Conservation (phyloP, 208 protist genomes). For the Vickermania ingenoplastis region DNA sequence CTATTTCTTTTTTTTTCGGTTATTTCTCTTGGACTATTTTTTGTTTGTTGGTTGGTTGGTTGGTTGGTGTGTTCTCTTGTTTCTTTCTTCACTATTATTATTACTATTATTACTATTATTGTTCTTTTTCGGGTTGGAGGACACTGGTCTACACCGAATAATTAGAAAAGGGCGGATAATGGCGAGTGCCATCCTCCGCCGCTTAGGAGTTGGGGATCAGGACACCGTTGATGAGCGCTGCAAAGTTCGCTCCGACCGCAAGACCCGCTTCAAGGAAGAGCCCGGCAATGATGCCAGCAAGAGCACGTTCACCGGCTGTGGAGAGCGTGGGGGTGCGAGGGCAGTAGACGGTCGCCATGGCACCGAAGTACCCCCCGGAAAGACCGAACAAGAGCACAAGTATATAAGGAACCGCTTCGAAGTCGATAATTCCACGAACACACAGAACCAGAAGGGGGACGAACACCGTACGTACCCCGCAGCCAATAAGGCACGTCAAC, state of each 20-base stretch:
- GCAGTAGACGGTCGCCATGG: slow-evolving; percentile 67
- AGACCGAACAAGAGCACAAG: slow-evolving; percentile 38
- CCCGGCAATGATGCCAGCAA: slow-evolving; percentile 49
- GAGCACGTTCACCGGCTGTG: slow-evolving; percentile 42
- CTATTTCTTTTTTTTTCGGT: too few species aligned
- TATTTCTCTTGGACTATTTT: too few species aligned
- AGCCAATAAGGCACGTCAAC: slow-evolving; percentile 21
- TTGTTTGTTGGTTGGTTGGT: too few species aligned
- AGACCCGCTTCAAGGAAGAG: slow-evolving; percentile 49
- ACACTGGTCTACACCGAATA: too few species aligned
- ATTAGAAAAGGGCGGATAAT: too few species aligned
- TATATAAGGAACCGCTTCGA: slow-evolving; percentile 33
- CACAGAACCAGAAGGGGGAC: slow-evolving; percentile 68
- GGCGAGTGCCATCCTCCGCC: too few species aligned
- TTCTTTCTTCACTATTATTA: too few species aligned
- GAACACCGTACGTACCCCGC: slow-evolving; percentile 37
- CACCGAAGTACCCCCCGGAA: slow-evolving; percentile 74
- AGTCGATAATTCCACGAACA: slow-evolving; percentile 37
- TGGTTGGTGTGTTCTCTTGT: too few species aligned
- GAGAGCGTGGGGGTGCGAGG: slow-evolving; percentile 25
- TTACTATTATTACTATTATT: too few species aligned
- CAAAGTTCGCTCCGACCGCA: slow-evolving; percentile 48
- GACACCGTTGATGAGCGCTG: slow-evolving; percentile 40
- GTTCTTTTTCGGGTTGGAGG: too few species aligned
- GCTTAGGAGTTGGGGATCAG: slow-evolving; percentile 22